Base-by-base conservation (phyloP, 345 rosid species). In the Streptanthus diversifolius region DNA sequence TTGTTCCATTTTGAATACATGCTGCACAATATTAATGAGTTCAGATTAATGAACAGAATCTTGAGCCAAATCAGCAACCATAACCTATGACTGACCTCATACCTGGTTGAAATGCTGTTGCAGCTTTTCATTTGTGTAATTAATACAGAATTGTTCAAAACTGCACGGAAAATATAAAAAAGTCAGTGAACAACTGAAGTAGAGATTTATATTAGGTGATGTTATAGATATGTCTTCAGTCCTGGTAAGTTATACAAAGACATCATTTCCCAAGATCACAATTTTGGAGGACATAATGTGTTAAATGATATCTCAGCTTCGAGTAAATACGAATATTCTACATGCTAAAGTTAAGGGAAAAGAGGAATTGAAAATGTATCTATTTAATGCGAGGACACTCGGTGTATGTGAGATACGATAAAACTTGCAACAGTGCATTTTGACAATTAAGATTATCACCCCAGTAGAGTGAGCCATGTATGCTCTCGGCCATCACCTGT, bases 21-120 rank as follows among this genome's bases (percentile, higher is more conserved):
- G 89, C 97, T 93, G 87, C 55, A 84, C 43, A 65, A 45, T 44
- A 77, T 29, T 35, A 84, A 47, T 30, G 65, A 53, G 43, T 37
- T 75, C 48, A 70, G 74, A 78, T 85, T 74, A 80, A 49, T 67
- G 21, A 61, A 40, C 59, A 70, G 14, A 74, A 64, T 45, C 36
- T 9, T 40, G 29, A 77, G 56, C 63, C 47, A 61, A 71, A 64
- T 69, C 36, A 37, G 47, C 54, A 72, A 49, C 43, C 58, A 58
- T 75, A 53, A 77, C 77, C 80, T 73, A 77, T 62, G 73, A 80
- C 81, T 83, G 78, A 83, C 85, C 82, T 83, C 83, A 59, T 90
- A 90, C 98, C 96, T 90, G 96, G 86, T 90, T 93, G 90, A 93
- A 93, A 88, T 93, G 97, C 63, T 93, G 98, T 70, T 93, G 98